Percentiles rank a stretch among this genome's conserved stretches.
phyloP scores from a whole-genome alignment of 192 early-diverging fungal species.

The Podila verticillata region DNA sequence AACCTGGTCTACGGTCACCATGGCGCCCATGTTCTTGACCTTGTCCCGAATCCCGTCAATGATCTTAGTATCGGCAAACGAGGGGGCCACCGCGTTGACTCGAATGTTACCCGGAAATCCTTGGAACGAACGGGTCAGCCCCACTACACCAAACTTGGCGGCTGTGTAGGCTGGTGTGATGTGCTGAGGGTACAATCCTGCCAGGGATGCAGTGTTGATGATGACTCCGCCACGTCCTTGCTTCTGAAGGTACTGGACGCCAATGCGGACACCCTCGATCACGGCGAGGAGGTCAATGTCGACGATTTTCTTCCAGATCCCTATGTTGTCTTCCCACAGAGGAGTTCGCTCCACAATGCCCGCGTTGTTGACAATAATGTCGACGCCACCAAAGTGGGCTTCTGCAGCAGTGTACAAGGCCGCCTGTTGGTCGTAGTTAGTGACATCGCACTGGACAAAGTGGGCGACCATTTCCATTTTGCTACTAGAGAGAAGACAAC shows the following conservation, averaged over 20 bases:
- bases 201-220: slow-evolving; percentile 80
- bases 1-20: slow-evolving; percentile 55
- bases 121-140: slow-evolving; percentile 65
- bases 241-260: slow-evolving; percentile 63
- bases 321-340: slow-evolving; percentile 56
- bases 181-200: slow-evolving; percentile 65
- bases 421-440: slow-evolving; percentile 32
- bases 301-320: slow-evolving; percentile 63
- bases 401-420: slow-evolving; percentile 52
- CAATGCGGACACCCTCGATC: slow-evolving; percentile 77
- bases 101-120: slow-evolving; percentile 56
- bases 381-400: slow-evolving; percentile 62
- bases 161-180: slow-evolving; percentile 77
- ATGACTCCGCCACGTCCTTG: slow-evolving; percentile 60
- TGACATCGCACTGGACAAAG: slow-evolving; percentile 65
- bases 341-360: slow-evolving; percentile 58
- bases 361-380: slow-evolving; percentile 73
- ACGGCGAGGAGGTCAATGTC: slow-evolving; percentile 82
- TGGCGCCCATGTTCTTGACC: slow-evolving; percentile 25
- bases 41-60: slow-evolving; percentile 44
- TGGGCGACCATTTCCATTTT: slow-evolving; percentile 46
- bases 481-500: slow-evolving; percentile 8
- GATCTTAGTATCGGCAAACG: slow-evolving; percentile 63
- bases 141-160: slow-evolving; percentile 76
- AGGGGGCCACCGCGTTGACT: slow-evolving; percentile 73